Base-by-base conservation (phyloP, 75 land plant species). In the Pseudotsuga menziesii region DNA sequence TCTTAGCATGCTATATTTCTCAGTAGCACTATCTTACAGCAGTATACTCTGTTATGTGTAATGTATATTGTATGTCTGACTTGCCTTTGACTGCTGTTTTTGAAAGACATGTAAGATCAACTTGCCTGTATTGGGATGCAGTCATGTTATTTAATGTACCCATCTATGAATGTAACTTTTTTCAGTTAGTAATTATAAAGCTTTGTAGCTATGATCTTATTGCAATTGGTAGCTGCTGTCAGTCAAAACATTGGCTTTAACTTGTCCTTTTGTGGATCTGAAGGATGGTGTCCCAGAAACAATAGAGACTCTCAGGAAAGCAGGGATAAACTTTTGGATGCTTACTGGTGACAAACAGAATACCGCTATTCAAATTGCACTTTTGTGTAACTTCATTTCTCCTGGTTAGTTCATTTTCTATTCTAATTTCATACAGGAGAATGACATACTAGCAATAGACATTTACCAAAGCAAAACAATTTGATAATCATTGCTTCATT, bases 261-360 rank as follows among this genome's bases (percentile, higher is more conserved):
- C 12, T 44, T 25, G 5, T 73, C 63, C 63, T 61, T 41, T 73
- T 48, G 60, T 73, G 12, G 57, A 48, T 73, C 19, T 48, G 5
- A 80, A 97, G 99, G 98, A 94, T 52, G 99, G 98, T 22, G 99
- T 97, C 41, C 94, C 99, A 61, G 99, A 97, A 75, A 95, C 99
- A 59, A 97, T 97, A 54, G 90, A 90, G 72, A 88, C 85, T 59
- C 88, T 97, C 5, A 82, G 99, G 74, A 90, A 85, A 81, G 95
- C 98, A 62, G 99, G 99, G 70, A 97, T 97, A 36, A 97, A 97
- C 78, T 97, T 97, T 75, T 97, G 99, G 99, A 92, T 97, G 98
- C 84, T 97, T 41, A 97, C 99, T 59, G 99, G 99, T 63, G 99
- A 97, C 82, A 97, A 97, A 82, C 98, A 95, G 77, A 84, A 77